These are phyloP conservation scores for Diospyros lotus DNA, from an alignment of 148 eudicot genomes.

Conservation along the genomic window DNA sequence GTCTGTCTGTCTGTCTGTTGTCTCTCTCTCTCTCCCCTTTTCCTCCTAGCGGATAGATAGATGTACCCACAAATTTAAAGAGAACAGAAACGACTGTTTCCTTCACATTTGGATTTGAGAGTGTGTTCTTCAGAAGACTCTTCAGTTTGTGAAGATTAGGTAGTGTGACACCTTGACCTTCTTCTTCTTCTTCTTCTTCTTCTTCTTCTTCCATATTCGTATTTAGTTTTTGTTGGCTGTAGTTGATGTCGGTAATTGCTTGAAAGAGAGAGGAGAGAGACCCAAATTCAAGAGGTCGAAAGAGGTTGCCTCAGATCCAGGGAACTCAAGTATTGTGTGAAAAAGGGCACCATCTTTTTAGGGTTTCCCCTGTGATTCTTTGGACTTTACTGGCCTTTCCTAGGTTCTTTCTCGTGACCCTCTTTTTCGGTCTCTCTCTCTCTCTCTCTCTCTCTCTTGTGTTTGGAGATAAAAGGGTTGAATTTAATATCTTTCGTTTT, in stretches of 20 bases:
- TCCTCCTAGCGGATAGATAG: too few relatives aligned
- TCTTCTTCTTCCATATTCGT: background rate
- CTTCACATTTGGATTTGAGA: background rate
- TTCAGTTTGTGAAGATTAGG: slow-evolving; percentile 2
- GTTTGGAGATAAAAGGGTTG: slow-evolving; percentile 18
- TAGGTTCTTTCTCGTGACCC: slow-evolving; percentile 39
- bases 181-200: background rate
- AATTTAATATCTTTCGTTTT: slow-evolving; percentile 12
- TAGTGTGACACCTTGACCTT: slow-evolving; percentile 5
- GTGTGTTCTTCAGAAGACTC: background rate
- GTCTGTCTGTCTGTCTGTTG: too few relatives aligned
- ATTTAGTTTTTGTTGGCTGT: background rate
- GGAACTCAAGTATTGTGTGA: slow-evolving; percentile 24
- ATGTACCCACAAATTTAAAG: too few relatives aligned
- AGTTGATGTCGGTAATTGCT: slow-evolving; percentile 6
- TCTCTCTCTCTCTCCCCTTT: background rate
- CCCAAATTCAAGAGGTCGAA: slow-evolving; percentile 14
- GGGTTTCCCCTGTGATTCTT: slow-evolving; percentile 29
- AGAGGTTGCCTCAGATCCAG: slow-evolving; percentile 50
- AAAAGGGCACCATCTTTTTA: slow-evolving; percentile 17
- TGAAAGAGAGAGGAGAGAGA: slow-evolving; percentile 16
- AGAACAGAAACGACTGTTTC: background rate
- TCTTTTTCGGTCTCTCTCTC: slow-evolving; percentile 5
- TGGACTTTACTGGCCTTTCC: slow-evolving; percentile 25
- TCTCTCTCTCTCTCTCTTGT: slow-evolving; percentile 3